Evolutionary conservation across 2,329 filamentous ascomycete genomes (phyloP), one percentile per base, ranked within the genome.

Genomic region (Claviceps paspali): DNA sequence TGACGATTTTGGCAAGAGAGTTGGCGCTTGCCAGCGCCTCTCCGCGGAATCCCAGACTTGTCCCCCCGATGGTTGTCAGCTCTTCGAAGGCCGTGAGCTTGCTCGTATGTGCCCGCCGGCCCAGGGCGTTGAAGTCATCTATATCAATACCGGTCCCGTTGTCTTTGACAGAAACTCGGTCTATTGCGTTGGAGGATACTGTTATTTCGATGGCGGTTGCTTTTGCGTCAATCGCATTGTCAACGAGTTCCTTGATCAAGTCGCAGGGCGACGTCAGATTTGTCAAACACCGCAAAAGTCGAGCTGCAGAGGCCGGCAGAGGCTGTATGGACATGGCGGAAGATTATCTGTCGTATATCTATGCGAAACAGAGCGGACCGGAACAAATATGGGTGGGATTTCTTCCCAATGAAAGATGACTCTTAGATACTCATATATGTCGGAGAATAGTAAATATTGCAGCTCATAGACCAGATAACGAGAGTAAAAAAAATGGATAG

Each of bases 171-270:
- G 81, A 72, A 27, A 88, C 70, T 37, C 66, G 70, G 53, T 82
- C 76, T 36, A 86, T 53, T 0, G 77, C 78, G 49, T 86, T 77
- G 29, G 65, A 48, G 4, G 78, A 70, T 11, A 85, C 62, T 21
- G 72, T 59, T 18, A 87, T 60, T 36, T 81, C 72, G 40, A 88
- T 62, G 2, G 67, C 68, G 2, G 70, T 79, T 10, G 82, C 79
- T 36, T 67, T 63, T 6, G 81, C 79, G 54, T 88, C 82, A 15
- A 87, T 67, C 30, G 80, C 68, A 53, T 88, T 87, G 47, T 87
- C 82, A 23, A 87, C 55, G 4, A 87, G 71, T 55, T 87, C 82
- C 51, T 87, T 87, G 47, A 85, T 69, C 2, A 83, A 59, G 9
- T 70, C 68, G 10, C 64, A 58, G 0, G 81, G 68, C 6, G 72